Evolutionary conservation across 192 early-diverging fungal species (phyloP).

Genomic region (Podochytrium sp.): DNA sequence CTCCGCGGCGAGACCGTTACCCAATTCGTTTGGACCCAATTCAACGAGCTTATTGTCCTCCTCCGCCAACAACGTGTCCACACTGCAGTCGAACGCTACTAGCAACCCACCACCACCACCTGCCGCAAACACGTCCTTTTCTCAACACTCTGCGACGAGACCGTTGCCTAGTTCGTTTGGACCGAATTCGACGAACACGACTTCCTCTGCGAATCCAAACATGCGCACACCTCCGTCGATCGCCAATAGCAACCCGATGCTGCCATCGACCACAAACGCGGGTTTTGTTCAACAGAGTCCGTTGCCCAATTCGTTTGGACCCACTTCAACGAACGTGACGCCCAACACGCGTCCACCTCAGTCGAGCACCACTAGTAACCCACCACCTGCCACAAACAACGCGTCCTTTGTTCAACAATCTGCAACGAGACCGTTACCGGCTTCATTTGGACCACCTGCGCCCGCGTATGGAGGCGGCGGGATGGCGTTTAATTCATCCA

Average conservation of each 20-base stretch:
- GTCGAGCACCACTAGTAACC: neutral
- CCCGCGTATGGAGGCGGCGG: no score
- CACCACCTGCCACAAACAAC: neutral
- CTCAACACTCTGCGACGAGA: neutral
- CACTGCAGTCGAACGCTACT: no score
- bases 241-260: neutral
- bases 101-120: neutral
- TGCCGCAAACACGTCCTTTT: neutral
- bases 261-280: neutral
- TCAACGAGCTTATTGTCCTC: no score
- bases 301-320: neutral
- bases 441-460: neutral
- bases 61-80: no score
- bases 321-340: neutral
- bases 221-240: neutral
- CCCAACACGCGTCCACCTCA: neutral
- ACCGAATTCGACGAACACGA: no score
- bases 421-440: neutral
- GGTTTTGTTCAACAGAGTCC: neutral
- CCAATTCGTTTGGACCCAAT: no score
- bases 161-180: no score
- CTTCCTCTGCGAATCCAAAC: no score
- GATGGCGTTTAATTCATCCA: no score
- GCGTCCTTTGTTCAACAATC: conserved; percentile 1
- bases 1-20: neutral